phyloP scores from a whole-genome alignment of 805 yeast species.

The Schwanniomyces pseudopolymorphus region DNA sequence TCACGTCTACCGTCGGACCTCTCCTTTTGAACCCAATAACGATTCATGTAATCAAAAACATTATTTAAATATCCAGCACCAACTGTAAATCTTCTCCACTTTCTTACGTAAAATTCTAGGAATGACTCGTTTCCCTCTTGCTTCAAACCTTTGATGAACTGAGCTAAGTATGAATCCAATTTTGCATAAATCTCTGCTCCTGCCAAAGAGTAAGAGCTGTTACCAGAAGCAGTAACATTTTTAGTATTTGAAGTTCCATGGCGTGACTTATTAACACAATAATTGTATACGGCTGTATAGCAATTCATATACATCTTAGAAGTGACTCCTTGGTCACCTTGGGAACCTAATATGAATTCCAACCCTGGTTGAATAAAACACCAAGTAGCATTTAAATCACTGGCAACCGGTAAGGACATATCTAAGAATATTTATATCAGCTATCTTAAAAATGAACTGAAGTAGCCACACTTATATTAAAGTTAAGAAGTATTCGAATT shows the following conservation, averaged over 20 bases:
- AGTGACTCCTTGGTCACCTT: constrained; percentile 64
- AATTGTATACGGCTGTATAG: constrained; percentile 89
- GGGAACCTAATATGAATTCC: constrained; percentile 65
- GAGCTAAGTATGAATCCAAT: constrained; percentile 62
- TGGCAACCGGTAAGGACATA: constrained; percentile 49
- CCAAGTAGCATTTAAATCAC: constrained; percentile 73
- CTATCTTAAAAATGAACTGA: neutral
- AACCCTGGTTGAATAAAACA: constrained; percentile 74
- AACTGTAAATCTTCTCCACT: constrained; percentile 85
- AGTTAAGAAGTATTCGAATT: neutral
- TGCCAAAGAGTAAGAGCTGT: constrained; percentile 53
- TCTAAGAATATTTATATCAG: neutral
- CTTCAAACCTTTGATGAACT: constrained; percentile 52
- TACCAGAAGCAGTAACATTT: constrained; percentile 13
- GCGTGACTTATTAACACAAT: constrained; percentile 80
- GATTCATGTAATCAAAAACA: constrained; percentile 91
- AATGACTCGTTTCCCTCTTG: constrained; percentile 63
- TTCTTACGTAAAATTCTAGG: constrained; percentile 77
- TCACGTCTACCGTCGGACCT: constrained; percentile 89
- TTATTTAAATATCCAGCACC: constrained; percentile 92
- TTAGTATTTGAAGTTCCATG: constrained; percentile 13
- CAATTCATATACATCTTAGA: constrained; percentile 80
- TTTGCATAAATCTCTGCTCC: constrained; percentile 88
- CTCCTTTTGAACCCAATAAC: constrained; percentile 97
- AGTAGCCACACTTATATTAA: neutral